Evolutionary conservation across 495 filamentous ascomycete species (phyloP).

Genomic region (Arthonia radiata): DNA sequence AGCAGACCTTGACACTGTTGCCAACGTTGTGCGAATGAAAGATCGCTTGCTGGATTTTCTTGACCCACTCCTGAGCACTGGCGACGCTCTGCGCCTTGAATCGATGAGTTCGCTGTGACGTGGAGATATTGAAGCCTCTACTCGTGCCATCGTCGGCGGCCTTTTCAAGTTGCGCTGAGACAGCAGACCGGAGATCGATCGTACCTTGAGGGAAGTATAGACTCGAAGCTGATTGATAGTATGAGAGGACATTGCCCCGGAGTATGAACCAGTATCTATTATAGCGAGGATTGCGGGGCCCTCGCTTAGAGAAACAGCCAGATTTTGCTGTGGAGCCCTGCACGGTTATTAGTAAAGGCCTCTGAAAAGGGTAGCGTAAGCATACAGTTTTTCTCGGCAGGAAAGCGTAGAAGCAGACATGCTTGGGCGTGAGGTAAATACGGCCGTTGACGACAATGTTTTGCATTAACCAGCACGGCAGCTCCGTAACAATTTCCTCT

Average conservation of each 20-base stretch:
- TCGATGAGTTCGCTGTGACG: conserved; percentile 58
- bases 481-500: conserved; percentile 67
- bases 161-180: conserved; percentile 47
- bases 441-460: conserved; percentile 84
- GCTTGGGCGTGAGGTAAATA: conserved; percentile 83
- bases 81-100: conserved; percentile 73
- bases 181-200: conserved; percentile 79
- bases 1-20: conserved; percentile 85
- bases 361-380: not conserved
- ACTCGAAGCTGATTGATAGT: conserved; percentile 62
- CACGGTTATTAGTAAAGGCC: conserved; percentile 8
- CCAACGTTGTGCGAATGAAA: conserved; percentile 92
- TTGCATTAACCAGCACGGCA: conserved; percentile 73
- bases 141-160: conserved; percentile 48
- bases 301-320: conserved; percentile 71
- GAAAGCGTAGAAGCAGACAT: conserved; percentile 95
- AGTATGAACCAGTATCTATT: conserved; percentile 92
- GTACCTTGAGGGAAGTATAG: conserved; percentile 81
- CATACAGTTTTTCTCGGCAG: conserved; percentile 63
- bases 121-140: conserved; percentile 54
- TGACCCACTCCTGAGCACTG: conserved; percentile 95
- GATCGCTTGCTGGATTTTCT: conserved; percentile 77
- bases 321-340: conserved; percentile 62
- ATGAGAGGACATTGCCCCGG: conserved; percentile 86
- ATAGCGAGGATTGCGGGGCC: conserved; percentile 69